Conservation (phyloP, 2,329 filamentous ascomycete species). For the Aphanocladium album region DNA sequence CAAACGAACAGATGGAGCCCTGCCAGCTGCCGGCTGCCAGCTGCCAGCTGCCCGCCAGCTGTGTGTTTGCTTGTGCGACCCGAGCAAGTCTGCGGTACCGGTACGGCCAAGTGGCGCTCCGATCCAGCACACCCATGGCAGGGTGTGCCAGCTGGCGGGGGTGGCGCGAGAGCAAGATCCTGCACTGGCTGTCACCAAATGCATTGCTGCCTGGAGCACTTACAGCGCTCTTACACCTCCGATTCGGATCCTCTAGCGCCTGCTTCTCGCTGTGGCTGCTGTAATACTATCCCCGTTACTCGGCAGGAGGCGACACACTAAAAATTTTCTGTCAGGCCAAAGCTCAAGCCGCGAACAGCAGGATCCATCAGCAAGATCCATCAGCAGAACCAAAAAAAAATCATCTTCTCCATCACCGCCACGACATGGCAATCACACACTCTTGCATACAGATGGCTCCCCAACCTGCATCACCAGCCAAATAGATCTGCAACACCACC, state of each 20-base stretch:
- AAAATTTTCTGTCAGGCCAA: neutral
- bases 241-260: neutral
- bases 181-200: neutral
- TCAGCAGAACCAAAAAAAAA: neutral
- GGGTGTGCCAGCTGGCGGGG: neutral
- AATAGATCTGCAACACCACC: neutral
- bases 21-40: neutral
- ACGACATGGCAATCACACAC: constrained; percentile 7
- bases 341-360: neutral
- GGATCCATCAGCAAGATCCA: neutral
- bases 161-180: neutral
- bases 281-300: neutral
- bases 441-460: neutral
- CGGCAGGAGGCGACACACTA: neutral
- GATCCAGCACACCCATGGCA: too few relatives aligned
- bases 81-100: neutral
- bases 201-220: neutral
- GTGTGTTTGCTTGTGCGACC: neutral
- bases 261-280: neutral
- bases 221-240: neutral
- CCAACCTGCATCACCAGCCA: neutral
- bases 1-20: too few relatives aligned
- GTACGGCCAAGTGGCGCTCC: neutral
- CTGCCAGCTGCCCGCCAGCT: neutral
- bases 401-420: constrained; percentile 1